Evolutionary conservation across 805 yeast species (phyloP).

Genomic region (Teunomyces tritomae): DNA sequence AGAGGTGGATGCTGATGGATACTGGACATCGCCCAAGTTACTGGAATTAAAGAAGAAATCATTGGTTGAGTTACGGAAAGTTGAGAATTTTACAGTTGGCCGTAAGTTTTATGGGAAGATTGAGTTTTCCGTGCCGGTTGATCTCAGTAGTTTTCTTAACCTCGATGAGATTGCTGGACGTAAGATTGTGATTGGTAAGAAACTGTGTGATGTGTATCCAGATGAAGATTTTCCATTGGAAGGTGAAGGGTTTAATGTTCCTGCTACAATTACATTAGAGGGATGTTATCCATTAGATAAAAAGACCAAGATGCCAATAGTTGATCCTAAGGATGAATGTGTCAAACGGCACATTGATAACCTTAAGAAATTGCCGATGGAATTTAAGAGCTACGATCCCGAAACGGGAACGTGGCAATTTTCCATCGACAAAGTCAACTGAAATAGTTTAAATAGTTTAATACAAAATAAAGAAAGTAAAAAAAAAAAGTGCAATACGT

Average conservation of each 20-base stretch:
- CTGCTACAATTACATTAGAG: conserved; percentile 69
- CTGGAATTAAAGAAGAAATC: conserved; percentile 59
- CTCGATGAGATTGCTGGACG: conserved; percentile 64
- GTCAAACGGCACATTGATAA: conserved; percentile 67
- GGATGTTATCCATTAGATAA: conserved; percentile 79
- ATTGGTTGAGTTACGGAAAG: conserved; percentile 60
- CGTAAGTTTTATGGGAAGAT: conserved; percentile 74
- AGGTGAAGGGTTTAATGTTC: conserved; percentile 84
- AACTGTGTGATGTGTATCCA: conserved; percentile 70
- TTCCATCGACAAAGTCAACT: neutral
- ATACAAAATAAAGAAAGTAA: neutral
- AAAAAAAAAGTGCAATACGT: neutral
- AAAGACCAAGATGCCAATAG: conserved; percentile 68
- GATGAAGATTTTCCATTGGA: conserved; percentile 56
- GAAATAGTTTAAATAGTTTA: neutral
- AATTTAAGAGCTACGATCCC: conserved; percentile 76
- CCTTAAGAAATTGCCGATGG: conserved; percentile 57
- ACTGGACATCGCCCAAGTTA: conserved; percentile 82
- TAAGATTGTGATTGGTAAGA: conserved; percentile 57
- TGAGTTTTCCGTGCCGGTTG: conserved; percentile 78
- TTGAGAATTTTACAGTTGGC: conserved; percentile 71
- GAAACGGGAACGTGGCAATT: conserved; percentile 72
- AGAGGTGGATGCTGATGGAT: conserved; percentile 65
- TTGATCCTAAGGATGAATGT: conserved; percentile 72
- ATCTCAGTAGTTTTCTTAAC: conserved; percentile 64